Evolutionary conservation across 306 rosid genomes (phyloP).

Genomic region (Pueraria montana): DNA sequence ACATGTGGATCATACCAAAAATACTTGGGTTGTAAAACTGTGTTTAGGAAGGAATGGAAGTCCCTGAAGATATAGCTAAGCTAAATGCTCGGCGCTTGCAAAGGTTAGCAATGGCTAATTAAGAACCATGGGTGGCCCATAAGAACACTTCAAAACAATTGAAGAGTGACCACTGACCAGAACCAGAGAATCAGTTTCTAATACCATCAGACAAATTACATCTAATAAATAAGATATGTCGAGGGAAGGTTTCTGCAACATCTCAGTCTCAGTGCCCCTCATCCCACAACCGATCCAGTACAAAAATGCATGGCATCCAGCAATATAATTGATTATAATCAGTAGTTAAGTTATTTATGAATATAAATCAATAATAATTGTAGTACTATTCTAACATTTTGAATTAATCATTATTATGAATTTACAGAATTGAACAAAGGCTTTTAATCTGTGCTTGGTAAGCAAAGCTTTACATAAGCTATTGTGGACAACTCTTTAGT

Average conservation of each 20-base stretch:
- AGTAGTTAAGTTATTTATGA: neutral
- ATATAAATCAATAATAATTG: neutral
- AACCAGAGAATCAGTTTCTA: neutral
- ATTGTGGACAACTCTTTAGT: neutral
- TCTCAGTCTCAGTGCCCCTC: neutral
- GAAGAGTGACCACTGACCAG: neutral
- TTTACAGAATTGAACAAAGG: neutral
- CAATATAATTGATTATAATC: neutral
- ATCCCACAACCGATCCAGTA: neutral
- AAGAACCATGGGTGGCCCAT: neutral
- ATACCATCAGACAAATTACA: conserved; percentile 1
- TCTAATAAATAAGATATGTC: neutral
- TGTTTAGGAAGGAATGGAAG: neutral
- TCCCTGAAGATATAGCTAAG: neutral
- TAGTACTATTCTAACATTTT: neutral
- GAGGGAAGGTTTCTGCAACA: neutral
- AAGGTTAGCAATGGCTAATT: neutral
- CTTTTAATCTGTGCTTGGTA: neutral
- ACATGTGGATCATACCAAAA: too few species aligned
- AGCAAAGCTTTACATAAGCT: neutral
- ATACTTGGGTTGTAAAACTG: neutral
- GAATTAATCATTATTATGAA: neutral
- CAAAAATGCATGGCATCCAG: neutral
- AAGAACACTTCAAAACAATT: neutral
- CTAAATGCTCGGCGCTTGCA: neutral